These are phyloP conservation scores for Salix udensis DNA, from an alignment of 345 rosid species.

Conservation along the genomic window DNA sequence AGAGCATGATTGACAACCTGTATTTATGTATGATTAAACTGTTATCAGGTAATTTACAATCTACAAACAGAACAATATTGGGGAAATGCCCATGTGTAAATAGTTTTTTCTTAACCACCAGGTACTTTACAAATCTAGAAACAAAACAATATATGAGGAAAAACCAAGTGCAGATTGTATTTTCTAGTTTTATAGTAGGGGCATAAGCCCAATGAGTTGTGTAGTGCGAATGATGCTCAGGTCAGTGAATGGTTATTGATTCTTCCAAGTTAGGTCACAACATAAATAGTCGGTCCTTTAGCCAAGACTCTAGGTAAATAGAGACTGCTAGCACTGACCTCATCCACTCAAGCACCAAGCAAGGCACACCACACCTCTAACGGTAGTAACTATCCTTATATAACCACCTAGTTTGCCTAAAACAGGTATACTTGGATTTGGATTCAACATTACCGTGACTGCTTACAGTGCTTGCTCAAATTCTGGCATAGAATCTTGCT, in stretches of 20 bases:
- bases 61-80: neutral
- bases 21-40: neutral
- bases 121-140: neutral
- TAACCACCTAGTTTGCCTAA: neutral
- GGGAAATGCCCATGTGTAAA: neutral
- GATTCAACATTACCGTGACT: conserved; percentile 44
- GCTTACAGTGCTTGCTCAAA: conserved; percentile 68
- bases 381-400: neutral
- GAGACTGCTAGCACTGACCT: neutral
- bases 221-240: neutral
- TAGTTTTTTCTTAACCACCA: neutral
- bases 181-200: neutral
- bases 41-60: neutral
- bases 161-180: neutral
- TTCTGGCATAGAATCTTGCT: conserved; percentile 71
- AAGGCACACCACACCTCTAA: neutral
- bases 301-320: neutral
- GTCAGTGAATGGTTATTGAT: neutral
- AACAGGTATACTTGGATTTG: neutral
- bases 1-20: neutral
- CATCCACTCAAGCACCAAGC: neutral
- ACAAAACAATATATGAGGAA: neutral
- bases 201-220: neutral
- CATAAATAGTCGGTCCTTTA: neutral
- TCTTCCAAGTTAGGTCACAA: neutral